Conservation (phyloP, 169 alveolate genomes). For the Besnoitia besnoiti region DNA sequence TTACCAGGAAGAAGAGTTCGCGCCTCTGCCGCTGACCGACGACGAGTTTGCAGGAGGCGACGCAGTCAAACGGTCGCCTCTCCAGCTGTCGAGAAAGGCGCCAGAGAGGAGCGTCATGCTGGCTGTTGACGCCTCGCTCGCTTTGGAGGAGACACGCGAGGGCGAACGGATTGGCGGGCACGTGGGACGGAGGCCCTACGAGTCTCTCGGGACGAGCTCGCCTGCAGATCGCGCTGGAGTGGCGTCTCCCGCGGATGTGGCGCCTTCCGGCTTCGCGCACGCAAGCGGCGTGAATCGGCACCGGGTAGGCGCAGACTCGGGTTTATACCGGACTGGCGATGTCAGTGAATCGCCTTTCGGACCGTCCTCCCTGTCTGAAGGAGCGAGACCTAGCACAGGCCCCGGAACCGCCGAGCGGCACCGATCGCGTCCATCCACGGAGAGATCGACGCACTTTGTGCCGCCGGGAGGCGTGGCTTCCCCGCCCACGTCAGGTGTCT, state of each 20-base stretch:
- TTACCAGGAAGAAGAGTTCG: neutral
- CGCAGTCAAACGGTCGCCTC: too few species aligned
- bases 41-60: too few species aligned
- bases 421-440: neutral
- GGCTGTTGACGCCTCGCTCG: neutral
- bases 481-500: neutral
- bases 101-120: neutral
- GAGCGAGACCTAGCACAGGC: neutral
- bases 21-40: too few species aligned
- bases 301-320: too few species aligned
- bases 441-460: neutral
- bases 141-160: neutral
- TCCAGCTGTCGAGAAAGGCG: too few species aligned
- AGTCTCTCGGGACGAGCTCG: neutral
- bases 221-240: neutral
- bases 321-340: too few species aligned
- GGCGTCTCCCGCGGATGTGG: neutral
- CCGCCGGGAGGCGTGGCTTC: neutral
- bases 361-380: neutral
- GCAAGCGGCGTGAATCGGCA: too few species aligned
- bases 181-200: neutral
- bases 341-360: too few species aligned
- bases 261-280: too few species aligned
- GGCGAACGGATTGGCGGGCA: neutral
- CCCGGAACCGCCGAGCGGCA: neutral